A percentile compares a stretch with the other conserved stretches of the same genome.
Conservation (phyloP, 2,329 filamentous ascomycete genomes). For the Aspergillus unguis region DNA sequence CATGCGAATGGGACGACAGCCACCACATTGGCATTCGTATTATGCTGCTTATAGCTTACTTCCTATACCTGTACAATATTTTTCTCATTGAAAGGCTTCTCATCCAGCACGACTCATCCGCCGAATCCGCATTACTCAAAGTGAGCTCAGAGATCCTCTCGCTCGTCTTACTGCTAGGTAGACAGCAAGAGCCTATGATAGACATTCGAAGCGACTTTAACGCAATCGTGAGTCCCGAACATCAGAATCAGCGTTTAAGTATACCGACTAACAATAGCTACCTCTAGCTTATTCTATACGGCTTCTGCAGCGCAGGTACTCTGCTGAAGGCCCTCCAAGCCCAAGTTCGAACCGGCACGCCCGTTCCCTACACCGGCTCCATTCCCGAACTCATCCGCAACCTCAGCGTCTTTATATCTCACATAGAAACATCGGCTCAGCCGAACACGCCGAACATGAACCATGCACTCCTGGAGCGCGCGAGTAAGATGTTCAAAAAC, state of each 20-base stretch:
- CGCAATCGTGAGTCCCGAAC: slow-evolving; percentile 16
- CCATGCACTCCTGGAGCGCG: slow-evolving; percentile 21
- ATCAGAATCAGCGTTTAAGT: background rate
- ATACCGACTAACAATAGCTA: background rate
- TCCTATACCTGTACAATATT: slow-evolving; percentile 27
- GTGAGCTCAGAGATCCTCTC: slow-evolving; percentile 25
- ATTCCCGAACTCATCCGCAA: slow-evolving; percentile 38
- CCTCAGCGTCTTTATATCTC: slow-evolving; percentile 39
- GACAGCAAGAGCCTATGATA: slow-evolving; percentile 21
- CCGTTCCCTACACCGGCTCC: slow-evolving; percentile 32
- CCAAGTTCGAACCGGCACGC: slow-evolving; percentile 22
- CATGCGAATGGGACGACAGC: slow-evolving; percentile 17
- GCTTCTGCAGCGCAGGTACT: slow-evolving; percentile 26
- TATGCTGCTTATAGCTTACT: slow-evolving; percentile 29
- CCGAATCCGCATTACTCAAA: slow-evolving; percentile 17
- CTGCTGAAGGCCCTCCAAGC: slow-evolving; percentile 25
- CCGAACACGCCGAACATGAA: slow-evolving; percentile 27
- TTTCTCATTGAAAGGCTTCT: slow-evolving; percentile 27
- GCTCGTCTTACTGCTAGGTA: slow-evolving; percentile 21
- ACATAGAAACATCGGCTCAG: slow-evolving; percentile 35
- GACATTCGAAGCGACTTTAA: slow-evolving; percentile 25
- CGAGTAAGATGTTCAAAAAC: slow-evolving; percentile 20
- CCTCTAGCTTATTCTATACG: slow-evolving; percentile 23
- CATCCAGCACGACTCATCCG: slow-evolving; percentile 22
- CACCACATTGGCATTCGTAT: slow-evolving; percentile 27